These are phyloP conservation scores for Cyclocybe aegerita DNA, from an alignment of 768 basidiomycete genomes.

Conservation along the genomic window DNA sequence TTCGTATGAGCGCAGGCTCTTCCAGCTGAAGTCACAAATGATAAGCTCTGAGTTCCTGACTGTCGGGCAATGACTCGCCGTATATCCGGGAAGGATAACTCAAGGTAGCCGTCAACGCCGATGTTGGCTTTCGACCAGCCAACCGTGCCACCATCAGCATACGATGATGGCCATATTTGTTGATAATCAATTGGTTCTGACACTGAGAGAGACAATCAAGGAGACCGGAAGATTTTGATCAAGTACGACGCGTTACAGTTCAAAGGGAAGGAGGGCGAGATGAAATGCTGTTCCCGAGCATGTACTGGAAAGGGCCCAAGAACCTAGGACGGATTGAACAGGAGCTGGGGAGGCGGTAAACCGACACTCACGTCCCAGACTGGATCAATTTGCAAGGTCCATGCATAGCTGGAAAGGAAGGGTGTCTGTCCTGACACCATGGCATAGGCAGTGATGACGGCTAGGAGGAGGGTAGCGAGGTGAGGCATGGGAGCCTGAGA, in stretches of 20 bases:
- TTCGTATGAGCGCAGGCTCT: constrained; percentile 67
- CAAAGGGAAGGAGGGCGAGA: constrained; percentile 77
- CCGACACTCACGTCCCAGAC: constrained; percentile 38
- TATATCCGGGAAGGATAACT: constrained; percentile 64
- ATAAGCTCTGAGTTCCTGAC: background rate
- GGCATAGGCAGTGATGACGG: background rate
- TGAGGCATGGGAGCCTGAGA: background rate
- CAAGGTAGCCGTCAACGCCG: constrained; percentile 44
- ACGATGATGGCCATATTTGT: constrained; percentile 63
- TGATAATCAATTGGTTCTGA: constrained; percentile 48
- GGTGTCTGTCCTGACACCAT: background rate
- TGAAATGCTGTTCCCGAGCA: constrained; percentile 78
- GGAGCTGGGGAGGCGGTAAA: background rate
- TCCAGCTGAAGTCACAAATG: constrained; percentile 51
- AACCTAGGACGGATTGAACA: constrained; percentile 39
- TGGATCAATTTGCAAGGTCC: constrained; percentile 7
- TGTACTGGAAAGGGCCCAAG: constrained; percentile 85
- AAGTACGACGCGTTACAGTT: constrained; percentile 42
- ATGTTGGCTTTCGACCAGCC: constrained; percentile 52
- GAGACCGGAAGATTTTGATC: background rate
- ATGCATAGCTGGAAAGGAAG: background rate
- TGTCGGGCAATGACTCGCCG: constrained; percentile 35
- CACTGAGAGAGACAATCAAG: constrained; percentile 34
- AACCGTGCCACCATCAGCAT: constrained; percentile 60
- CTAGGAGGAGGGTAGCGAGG: background rate